Percentiles rank a stretch among this genome's conserved stretches.
These are phyloP conservation scores for Cocos nucifera DNA, from an alignment of 176 grass and related monocot genomes.

Conservation along the genomic window DNA sequence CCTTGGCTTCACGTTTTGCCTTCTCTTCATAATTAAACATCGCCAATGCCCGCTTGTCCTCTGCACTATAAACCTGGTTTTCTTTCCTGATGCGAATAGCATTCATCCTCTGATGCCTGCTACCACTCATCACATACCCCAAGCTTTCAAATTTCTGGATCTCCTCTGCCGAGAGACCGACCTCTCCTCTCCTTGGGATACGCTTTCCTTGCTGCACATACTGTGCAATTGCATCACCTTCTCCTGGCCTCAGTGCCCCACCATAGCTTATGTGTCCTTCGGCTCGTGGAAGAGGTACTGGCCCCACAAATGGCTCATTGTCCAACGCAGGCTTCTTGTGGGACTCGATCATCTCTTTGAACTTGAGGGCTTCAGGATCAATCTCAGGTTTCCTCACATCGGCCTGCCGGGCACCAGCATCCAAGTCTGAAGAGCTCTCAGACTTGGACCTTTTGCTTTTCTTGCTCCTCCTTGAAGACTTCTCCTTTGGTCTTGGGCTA, in stretches of 20 bases:
- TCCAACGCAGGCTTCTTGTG: constrained; percentile 84
- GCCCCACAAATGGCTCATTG: constrained; percentile 67
- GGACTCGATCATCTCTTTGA: constrained; percentile 79
- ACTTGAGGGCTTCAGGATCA: constrained; percentile 77
- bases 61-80: constrained; percentile 95
- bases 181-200: constrained; percentile 94
- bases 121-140: constrained; percentile 96
- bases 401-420: constrained; percentile 21
- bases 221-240: constrained; percentile 98
- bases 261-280: constrained; percentile 95
- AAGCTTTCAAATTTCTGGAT: constrained; percentile 83
- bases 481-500: constrained; percentile 29
- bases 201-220: constrained; percentile 97
- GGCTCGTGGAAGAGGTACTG: constrained; percentile 60
- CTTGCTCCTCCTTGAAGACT: constrained; percentile 28
- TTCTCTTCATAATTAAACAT: constrained; percentile 99
- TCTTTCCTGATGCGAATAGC: constrained; percentile 97
- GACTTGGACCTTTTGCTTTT: constrained; percentile 32
- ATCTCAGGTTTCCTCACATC: constrained; percentile 37
- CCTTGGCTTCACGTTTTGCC: constrained; percentile 78
- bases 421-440: constrained; percentile 10
- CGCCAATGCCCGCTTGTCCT: constrained; percentile 89
- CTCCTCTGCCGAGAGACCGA: constrained; percentile 84
- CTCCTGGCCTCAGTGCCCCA: constrained; percentile 85
- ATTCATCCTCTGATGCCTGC: constrained; percentile 97